Percentiles rank a stretch among this genome's conserved stretches.
Evolutionary conservation across 1,139 yeast species (phyloP).

Genomic region (Groenewaldozyma sp.): DNA sequence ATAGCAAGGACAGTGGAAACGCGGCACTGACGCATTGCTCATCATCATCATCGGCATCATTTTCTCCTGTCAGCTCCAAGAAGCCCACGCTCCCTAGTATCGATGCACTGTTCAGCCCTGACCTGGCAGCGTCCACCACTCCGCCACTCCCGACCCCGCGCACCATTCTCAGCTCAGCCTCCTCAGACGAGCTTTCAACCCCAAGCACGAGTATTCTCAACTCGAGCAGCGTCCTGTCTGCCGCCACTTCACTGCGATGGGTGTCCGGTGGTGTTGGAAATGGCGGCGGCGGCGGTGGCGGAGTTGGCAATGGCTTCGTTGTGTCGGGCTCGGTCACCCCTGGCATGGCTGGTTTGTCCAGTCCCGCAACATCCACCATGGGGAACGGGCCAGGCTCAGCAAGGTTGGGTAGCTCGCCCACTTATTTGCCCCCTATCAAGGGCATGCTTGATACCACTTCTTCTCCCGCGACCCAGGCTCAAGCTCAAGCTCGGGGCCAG

Average conservation of each 20-base stretch:
- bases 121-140: too few relatives aligned
- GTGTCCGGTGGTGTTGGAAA: neutral
- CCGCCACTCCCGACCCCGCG: too few relatives aligned
- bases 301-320: constrained; percentile 1
- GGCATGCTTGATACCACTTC: constrained; percentile 2
- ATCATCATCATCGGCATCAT: neutral
- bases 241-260: neutral
- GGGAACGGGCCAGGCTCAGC: neutral
- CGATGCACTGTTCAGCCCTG: constrained; percentile 6
- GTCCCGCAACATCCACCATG: neutral
- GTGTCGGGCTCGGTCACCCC: constrained; percentile 4
- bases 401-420: neutral
- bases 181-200: constrained; percentile 1
- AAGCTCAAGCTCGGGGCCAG: too few relatives aligned
- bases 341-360: constrained; percentile 7
- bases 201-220: constrained; percentile 2
- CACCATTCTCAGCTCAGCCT: neutral
- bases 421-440: constrained; percentile 2
- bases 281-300: neutral
- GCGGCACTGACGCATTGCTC: neutral
- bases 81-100: constrained; percentile 9
- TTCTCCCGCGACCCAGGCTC: too few relatives aligned
- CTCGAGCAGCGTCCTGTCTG: neutral
- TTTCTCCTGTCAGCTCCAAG: neutral
- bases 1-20: too few relatives aligned